A percentile compares a stretch with the other conserved stretches of the same genome.
Evolutionary conservation across 1,284 basidiomycete species (phyloP).

Genomic region (Hymenochaete sp.): DNA sequence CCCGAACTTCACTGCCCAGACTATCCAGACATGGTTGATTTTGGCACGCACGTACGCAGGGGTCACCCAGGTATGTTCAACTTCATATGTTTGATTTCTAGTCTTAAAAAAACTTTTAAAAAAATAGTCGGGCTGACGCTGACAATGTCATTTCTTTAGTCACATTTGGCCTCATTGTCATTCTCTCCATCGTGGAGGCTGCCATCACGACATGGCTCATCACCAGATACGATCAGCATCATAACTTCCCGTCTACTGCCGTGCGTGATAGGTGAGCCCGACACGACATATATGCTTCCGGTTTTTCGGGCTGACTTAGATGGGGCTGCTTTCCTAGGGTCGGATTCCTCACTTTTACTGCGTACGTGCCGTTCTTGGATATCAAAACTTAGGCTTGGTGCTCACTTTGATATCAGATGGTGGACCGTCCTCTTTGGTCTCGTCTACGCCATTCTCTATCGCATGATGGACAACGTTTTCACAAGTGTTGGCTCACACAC

Average conservation of each 20-base stretch:
- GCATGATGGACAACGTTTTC: conserved; percentile 35
- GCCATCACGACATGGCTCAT: conserved; percentile 62
- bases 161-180: conserved; percentile 42
- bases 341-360: conserved; percentile 54
- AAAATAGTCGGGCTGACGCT: conserved; percentile 6
- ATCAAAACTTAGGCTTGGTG: conserved; percentile 17
- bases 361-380: conserved; percentile 25
- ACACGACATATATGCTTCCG: too few relatives aligned
- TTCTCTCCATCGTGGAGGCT: conserved; percentile 56
- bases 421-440: conserved; percentile 59
- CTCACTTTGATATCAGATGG: conserved; percentile 16
- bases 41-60: conserved; percentile 34
- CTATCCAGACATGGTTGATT: conserved; percentile 26
- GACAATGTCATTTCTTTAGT: conserved; percentile 27
- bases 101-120: conserved; percentile 1
- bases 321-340: too few relatives aligned
- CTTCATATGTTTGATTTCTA: neutral
- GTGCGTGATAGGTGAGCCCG: conserved; percentile 58
- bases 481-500: conserved; percentile 56
- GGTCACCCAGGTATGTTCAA: conserved; percentile 44
- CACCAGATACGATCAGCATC: conserved; percentile 43
- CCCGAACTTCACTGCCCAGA: conserved; percentile 15
- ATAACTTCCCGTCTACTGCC: conserved; percentile 41
- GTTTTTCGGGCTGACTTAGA: too few relatives aligned
- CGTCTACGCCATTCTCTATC: conserved; percentile 48